Conservation (phyloP, 768 basidiomycete genomes). For the Suillus plorans region DNA sequence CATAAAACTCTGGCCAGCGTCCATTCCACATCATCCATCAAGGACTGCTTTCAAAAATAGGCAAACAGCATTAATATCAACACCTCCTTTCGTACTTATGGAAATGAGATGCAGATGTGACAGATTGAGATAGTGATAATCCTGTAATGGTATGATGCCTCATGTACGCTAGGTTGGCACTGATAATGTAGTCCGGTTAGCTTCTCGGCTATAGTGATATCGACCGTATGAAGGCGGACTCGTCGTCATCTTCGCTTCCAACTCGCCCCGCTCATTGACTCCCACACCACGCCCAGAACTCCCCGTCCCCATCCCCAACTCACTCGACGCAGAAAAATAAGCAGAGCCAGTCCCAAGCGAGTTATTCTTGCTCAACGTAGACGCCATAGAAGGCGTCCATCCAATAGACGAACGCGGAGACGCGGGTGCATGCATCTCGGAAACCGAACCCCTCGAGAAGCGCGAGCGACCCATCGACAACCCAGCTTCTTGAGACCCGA, state of each 20-base stretch:
- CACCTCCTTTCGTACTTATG: neutral
- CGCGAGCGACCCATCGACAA: conserved; percentile 29
- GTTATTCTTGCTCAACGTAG: conserved; percentile 4
- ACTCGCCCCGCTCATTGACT: conserved; percentile 31
- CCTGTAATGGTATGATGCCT: neutral
- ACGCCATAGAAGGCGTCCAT: conserved; percentile 4
- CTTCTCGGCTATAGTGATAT: conserved; percentile 13
- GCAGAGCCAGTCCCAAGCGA: conserved; percentile 26
- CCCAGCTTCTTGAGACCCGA: conserved; percentile 61
- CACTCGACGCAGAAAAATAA: conserved; percentile 28
- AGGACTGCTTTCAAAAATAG: neutral
- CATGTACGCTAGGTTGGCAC: neutral
- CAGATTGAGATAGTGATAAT: neutral
- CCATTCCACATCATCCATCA: neutral
- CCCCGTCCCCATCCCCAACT: conserved; percentile 10
- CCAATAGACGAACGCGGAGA: conserved; percentile 28
- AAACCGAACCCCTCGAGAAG: conserved; percentile 22
- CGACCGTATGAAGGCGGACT: conserved; percentile 13
- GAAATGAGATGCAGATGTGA: neutral
- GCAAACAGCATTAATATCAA: neutral
- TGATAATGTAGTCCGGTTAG: neutral
- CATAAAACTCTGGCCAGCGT: neutral
- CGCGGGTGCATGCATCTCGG: conserved; percentile 14
- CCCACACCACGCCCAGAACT: neutral
- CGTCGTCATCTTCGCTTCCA: conserved; percentile 14